A percentile compares a stretch with the other conserved stretches of the same genome.
Evolutionary conservation across 768 basidiomycete species (phyloP).

Genomic region (Candolleomyces eurysporus): DNA sequence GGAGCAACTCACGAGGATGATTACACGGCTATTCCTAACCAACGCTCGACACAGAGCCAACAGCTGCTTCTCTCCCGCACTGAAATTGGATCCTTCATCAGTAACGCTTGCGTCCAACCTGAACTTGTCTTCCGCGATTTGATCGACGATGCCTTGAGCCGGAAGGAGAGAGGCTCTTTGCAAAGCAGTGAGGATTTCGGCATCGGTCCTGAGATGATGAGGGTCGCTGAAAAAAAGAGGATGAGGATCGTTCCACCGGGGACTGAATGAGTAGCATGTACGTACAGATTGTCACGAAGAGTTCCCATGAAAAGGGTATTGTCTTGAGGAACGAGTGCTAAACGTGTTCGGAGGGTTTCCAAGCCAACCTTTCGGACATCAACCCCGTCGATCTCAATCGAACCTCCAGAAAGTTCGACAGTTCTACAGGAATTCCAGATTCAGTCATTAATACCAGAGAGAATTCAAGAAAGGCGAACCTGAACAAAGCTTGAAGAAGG

Average conservation of each 20-base stretch:
- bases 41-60: conserved; percentile 61
- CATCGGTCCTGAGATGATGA: conserved; percentile 48
- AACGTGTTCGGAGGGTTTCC: conserved; percentile 46
- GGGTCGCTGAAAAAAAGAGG: conserved; percentile 51
- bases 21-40: conserved; percentile 58
- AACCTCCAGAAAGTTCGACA: conserved; percentile 56
- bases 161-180: conserved; percentile 60
- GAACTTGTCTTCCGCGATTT: conserved; percentile 59
- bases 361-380: conserved; percentile 54
- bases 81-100: conserved; percentile 66
- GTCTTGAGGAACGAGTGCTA: conserved; percentile 74
- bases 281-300: conserved; percentile 41
- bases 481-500: conserved; percentile 52
- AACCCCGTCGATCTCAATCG: conserved; percentile 53
- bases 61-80: conserved; percentile 65
- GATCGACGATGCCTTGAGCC: conserved; percentile 37
- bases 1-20: conserved; percentile 43
- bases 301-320: conserved; percentile 49
- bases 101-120: conserved; percentile 57
- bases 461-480: too few species aligned
- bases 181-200: conserved; percentile 57
- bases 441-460: too few species aligned
- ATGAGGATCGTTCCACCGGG: neutral
- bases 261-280: neutral
- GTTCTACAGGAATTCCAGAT: conserved; percentile 32